Evolutionary conservation across 1,139 yeast genomes (phyloP).

Genomic region (Candida sp.): DNA sequence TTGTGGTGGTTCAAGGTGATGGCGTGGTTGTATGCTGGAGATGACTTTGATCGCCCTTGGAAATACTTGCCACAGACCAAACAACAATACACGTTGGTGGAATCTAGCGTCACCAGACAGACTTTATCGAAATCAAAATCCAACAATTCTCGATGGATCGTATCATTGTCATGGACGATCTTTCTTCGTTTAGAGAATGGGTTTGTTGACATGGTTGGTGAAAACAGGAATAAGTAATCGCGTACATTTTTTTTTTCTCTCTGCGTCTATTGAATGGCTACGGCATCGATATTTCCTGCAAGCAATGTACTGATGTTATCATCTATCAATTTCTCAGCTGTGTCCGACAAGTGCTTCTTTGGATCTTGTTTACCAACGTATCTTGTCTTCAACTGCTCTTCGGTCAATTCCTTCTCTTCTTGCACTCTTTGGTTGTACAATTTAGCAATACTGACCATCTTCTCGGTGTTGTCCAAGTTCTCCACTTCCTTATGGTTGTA

Average conservation of each 20-base stretch:
- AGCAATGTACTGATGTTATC: conserved; percentile 87
- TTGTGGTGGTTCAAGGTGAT: conserved; percentile 67
- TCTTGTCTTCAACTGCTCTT: conserved; percentile 91
- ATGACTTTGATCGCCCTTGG: conserved; percentile 65
- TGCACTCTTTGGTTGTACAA: conserved; percentile 89
- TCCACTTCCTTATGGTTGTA: conserved; percentile 79
- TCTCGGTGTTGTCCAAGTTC: conserved; percentile 73
- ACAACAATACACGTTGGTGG: conserved; percentile 71
- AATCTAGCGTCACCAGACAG: conserved; percentile 67
- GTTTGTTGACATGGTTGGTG: conserved; percentile 8
- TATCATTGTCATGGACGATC: conserved; percentile 28
- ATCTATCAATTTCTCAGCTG: conserved; percentile 86
- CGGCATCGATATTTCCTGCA: conserved; percentile 88
- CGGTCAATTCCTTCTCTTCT: conserved; percentile 89
- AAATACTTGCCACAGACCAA: conserved; percentile 75
- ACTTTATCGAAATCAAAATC: conserved; percentile 76
- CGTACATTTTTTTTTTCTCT: no score
- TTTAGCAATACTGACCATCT: conserved; percentile 89
- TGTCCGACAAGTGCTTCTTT: conserved; percentile 92
- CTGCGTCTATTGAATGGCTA: conserved; percentile 68
- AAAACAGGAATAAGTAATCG: no score
- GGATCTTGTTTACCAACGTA: conserved; percentile 99
- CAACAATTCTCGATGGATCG: conserved; percentile 55
- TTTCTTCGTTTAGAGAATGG: conserved; percentile 10
- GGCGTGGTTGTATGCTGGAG: conserved; percentile 74